A percentile compares a stretch with the other conserved stretches of the same genome.
These are phyloP conservation scores for Aurantiochytrium sp. DNA, from an alignment of 108 stramenopile species.

Conservation along the genomic window DNA sequence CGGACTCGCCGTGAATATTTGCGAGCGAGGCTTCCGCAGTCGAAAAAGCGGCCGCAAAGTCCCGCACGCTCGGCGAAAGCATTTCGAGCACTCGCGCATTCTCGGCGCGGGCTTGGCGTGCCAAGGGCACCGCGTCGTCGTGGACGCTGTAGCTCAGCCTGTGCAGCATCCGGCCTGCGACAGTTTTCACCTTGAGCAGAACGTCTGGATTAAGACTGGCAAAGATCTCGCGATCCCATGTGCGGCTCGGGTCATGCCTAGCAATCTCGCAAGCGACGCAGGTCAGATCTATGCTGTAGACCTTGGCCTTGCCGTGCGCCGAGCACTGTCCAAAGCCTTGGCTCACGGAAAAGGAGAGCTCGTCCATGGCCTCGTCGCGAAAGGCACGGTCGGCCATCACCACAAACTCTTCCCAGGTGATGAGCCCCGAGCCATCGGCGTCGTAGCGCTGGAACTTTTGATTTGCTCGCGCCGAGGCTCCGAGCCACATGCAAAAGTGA, in stretches of 20 bases:
- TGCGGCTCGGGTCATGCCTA: neutral
- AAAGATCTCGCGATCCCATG: neutral
- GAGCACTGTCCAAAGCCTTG: neutral
- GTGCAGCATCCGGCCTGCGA: too few relatives aligned
- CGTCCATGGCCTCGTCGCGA: neutral
- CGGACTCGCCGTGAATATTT: too few relatives aligned
- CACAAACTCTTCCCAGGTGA: neutral
- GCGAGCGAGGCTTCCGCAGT: too few relatives aligned
- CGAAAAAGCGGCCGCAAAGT: too few relatives aligned
- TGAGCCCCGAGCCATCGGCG: neutral
- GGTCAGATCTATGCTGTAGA: neutral
- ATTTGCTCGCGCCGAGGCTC: neutral
- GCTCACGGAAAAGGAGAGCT: conserved; percentile 2
- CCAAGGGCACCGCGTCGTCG: too few relatives aligned
- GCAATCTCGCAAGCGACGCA: conserved; percentile 16
- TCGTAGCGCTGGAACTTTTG: neutral
- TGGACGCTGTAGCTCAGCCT: too few relatives aligned
- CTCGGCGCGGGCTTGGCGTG: too few relatives aligned
- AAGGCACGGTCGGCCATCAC: neutral
- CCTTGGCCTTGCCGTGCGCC: neutral
- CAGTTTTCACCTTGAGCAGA: too few relatives aligned
- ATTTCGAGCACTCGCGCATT: too few relatives aligned
- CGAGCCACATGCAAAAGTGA: neutral
- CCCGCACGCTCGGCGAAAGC: too few relatives aligned
- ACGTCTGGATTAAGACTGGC: neutral